Percentiles rank a stretch among this genome's conserved stretches.
Conservation (phyloP, 2,329 filamentous ascomycete genomes). For the Zasmidium cellare region DNA sequence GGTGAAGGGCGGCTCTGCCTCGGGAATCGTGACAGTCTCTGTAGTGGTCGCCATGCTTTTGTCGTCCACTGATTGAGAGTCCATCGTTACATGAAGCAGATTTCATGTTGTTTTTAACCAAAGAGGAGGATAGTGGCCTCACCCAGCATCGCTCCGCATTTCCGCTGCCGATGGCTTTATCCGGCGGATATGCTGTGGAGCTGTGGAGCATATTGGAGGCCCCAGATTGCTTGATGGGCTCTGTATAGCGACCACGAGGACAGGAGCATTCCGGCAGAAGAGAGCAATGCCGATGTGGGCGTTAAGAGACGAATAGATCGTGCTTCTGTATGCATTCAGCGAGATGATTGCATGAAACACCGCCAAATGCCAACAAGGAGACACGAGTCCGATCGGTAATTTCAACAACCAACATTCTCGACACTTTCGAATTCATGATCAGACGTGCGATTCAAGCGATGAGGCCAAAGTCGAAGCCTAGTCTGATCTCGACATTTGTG, state of each 20-base stretch:
- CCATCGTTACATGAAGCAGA: not conserved
- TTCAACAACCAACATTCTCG: no score
- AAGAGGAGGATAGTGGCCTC: not conserved
- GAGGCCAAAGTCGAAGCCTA: no score
- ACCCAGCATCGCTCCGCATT: not conserved
- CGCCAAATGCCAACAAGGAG: no score
- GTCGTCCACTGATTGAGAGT: not conserved
- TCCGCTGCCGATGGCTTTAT: not conserved
- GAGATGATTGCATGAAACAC: no score
- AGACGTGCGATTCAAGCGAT: no score
- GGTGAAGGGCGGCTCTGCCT: slow-evolving; percentile 11
- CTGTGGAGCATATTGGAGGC: not conserved
- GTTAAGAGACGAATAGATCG: no score
- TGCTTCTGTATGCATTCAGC: no score
- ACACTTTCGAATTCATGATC: no score
- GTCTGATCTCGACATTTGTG: no score
- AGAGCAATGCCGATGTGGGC: no score
- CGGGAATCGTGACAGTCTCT: slow-evolving; percentile 8
- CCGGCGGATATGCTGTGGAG: not conserved
- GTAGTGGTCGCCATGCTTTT: slow-evolving; percentile 12
- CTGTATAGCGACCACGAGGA: not conserved
- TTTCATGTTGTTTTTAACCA: not conserved
- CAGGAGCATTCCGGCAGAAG: not conserved
- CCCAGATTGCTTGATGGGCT: not conserved
- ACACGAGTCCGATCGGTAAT: no score